Base-by-base conservation (phyloP, 2,329 filamentous ascomycete genomes). In the Neofusicoccum cordaticola region DNA sequence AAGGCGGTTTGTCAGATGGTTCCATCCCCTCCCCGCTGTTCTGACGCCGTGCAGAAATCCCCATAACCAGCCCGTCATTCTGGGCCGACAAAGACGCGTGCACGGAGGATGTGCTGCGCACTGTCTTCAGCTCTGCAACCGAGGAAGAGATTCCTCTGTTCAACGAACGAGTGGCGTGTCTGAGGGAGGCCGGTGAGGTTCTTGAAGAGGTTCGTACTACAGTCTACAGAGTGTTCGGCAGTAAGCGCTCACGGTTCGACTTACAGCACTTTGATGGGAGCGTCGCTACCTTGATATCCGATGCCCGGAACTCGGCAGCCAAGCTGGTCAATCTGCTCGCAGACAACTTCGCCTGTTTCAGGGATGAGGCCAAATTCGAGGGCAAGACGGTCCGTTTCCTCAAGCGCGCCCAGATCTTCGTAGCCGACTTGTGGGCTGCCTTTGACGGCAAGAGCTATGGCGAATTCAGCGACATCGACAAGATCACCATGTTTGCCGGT, bases 401-500 rank as follows among this genome's bases (percentile, higher is more conserved):
- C 74, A 99, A 99, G 79, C 88, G 96, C 11, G 93, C 95, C 1
- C 95, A 99, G 78, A 99, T 99, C 66, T 85, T 98, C 19, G 93
- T 96, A 2, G 96, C 96, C 22, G 95, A 99, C 76, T 76, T 98
- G 0, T 99, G 96, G 96, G 96, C 95, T 4, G 96, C 93, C 68
- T 98, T 98, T 75, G 87, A 94, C 62, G 93, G 92, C 51, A 83
- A 89, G 69, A 83, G 85, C 31, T 93, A 89, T 72, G 96, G 95
- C 37, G 82, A 85, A 34, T 99, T 99, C 77, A 75, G 87, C 65
- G 95, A 99, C 74, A 97, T 99, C 71, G 90, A 95, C 79, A 92
- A 93, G 75, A 90, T 99, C 71, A 99, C 95, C 66, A 98, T 98
- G 89, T 99, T 99, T 81, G 93, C 95, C 73, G 85, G 84, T 84